Evolutionary conservation across 2,329 filamentous ascomycete genomes (phyloP), one percentile per base, ranked within the genome.

Genomic region (Hymenoscyphus scutula): DNA sequence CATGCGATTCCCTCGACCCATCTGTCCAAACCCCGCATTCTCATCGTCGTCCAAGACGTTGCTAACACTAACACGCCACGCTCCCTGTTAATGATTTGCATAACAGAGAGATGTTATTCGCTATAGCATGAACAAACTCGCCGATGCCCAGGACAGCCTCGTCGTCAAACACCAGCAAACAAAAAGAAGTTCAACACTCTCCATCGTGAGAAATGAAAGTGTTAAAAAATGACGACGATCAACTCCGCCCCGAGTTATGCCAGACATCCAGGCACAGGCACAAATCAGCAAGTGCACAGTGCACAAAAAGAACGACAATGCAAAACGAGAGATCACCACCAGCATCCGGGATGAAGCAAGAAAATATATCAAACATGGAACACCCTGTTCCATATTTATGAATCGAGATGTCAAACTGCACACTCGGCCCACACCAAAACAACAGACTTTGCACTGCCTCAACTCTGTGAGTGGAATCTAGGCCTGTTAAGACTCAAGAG

Each of bases 71-170:
- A n/a, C n/a, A n/a, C n/a, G n/a, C n/a, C 25, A 10, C 25, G 25
- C 17, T 56, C 30, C 32, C 32, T 37, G 32, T 56, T 8, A 37
- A 34, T 56, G 55, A 56, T 56, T 56, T 56, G 19, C 55, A 56
- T 56, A 56, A 56, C 4, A 6, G 25, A 19, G 19, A 17, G 30
- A 56, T 13, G 17, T 30, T 19, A 19, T 15, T 34, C 54, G 30
- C 29, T 34, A 32, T 6, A n/a, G 32, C 55, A 56, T 56, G 41
- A 48, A 48, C n/a, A 48, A 48, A 48, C 23, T 48, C 41, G 23
- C n/a, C n/a, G 41, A 48, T 23, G 7, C 11, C 19, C 41, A 48
- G 19, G 41, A 48, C 19, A 25, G 19, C n/a, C 41, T 23, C 23
- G 4, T 10, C 15, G n/a, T 45, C 41, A 45, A 45, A 23, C 41